A percentile compares a stretch with the other conserved stretches of the same genome.
Conservation (phyloP, 345 rosid species). For the Corchorus olitorius region DNA sequence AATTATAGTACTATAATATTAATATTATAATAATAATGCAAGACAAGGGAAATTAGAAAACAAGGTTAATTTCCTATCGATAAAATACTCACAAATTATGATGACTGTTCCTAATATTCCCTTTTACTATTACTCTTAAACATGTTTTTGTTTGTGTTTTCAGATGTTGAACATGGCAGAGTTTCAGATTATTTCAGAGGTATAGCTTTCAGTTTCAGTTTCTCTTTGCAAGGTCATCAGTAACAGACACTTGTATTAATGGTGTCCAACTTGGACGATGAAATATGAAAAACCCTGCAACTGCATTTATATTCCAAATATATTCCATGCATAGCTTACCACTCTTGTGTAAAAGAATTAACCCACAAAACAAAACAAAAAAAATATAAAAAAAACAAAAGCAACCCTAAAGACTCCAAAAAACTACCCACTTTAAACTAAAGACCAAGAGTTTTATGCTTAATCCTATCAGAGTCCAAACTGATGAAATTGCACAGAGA, state of each 20-base stretch:
- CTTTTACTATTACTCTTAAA: background rate
- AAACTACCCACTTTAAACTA: constrained; percentile 26
- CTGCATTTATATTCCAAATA: constrained; percentile 40
- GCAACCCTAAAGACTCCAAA: constrained; percentile 17
- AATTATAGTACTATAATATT: too few species aligned
- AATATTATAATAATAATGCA: background rate
- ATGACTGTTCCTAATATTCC: constrained; percentile 17
- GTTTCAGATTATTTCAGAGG: constrained; percentile 28
- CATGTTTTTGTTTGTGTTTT: background rate
- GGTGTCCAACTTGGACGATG: constrained; percentile 32
- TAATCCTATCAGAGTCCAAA: constrained; percentile 21
- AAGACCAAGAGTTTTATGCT: constrained; percentile 21
- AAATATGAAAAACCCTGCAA: constrained; percentile 31
- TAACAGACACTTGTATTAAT: constrained; percentile 35
- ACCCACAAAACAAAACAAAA: constrained; percentile 8
- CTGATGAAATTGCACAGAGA: background rate
- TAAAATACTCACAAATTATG: constrained; percentile 16
- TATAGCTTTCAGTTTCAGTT: constrained; percentile 32
- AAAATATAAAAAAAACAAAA: constrained; percentile 28
- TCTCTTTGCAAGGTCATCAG: constrained; percentile 24
- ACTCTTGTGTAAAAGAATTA: constrained; percentile 20
- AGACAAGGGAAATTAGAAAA: background rate
- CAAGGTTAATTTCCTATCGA: constrained; percentile 5
- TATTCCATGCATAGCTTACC: constrained; percentile 42
- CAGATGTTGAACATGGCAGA: constrained; percentile 30